Evolutionary conservation across 2,329 filamentous ascomycete genomes (phyloP).

Genomic region (Aspergillus ustus): DNA sequence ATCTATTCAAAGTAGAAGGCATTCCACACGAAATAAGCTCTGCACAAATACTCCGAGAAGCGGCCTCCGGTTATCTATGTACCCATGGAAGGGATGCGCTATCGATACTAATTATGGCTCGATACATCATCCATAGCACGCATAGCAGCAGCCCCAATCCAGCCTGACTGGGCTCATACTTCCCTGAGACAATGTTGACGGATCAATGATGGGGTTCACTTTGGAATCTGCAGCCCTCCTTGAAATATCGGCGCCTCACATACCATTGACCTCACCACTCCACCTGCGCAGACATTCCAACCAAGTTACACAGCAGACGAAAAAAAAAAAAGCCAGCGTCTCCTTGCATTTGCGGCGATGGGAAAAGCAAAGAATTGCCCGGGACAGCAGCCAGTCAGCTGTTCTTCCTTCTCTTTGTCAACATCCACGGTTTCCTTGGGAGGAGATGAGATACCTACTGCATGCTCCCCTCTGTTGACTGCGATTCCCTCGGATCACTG

Average conservation of each 20-base stretch:
- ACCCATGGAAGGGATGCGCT: not conserved
- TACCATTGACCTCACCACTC: not conserved
- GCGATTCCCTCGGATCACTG: not conserved
- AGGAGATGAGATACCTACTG: too few species aligned
- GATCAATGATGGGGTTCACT: too few species aligned
- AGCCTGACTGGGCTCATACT: not conserved
- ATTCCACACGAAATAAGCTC: not conserved
- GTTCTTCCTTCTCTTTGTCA: not conserved
- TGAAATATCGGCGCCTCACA: not conserved
- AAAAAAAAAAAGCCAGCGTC: not conserved
- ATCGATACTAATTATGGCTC: not conserved
- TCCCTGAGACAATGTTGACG: not conserved
- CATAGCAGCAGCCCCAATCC: not conserved
- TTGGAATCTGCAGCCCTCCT: not conserved
- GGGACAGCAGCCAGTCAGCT: not conserved
- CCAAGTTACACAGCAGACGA: constrained; percentile 22
- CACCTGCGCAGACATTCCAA: constrained; percentile 7
- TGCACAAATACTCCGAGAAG: not conserved
- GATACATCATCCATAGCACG: not conserved
- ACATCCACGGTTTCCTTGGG: not conserved
- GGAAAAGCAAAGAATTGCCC: not conserved
- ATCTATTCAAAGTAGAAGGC: not conserved
- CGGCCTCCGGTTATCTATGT: not conserved
- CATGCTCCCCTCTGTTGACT: too few species aligned
- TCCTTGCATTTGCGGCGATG: not conserved